Base-by-base conservation (phyloP, 2,329 filamentous ascomycete species). In the Fusarium musae region DNA sequence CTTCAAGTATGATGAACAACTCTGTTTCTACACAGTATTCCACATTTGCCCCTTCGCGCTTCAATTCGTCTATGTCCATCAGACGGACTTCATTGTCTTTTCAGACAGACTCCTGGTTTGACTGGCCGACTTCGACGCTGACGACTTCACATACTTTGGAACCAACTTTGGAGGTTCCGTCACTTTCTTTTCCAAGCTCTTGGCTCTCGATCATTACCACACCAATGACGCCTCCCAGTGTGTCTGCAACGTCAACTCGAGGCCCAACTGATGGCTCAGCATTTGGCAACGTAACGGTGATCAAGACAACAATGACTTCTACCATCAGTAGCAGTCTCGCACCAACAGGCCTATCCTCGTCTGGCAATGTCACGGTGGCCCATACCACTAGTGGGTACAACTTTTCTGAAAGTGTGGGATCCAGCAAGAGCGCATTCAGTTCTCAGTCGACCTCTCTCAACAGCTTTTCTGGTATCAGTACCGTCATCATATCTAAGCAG, bases 71-170 rank as follows among this genome's bases (percentile, higher is more conserved):
- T 15, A 66, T 56, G 30, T 44, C 42, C 21, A 63, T 40, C 8
- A 50, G 26, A 37, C 43, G 11, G 16, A 23, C 43, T 12, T 57
- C 54, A 46, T 66, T 57, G 19, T 56, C 54, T 21, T 50, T 40
- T 16, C 32, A 52, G 30, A 67, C 63, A 23, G 60, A 37, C 17
- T 56, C 59, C 17, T 53, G 66, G 8, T 62, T 64, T 28, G 59
- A 68, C 13, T 77, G 75, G 75, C 61, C 69, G 23, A 77, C 75
- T 34, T 63, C 59, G 26, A 68, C 69, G 16, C 23, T 75, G n/a
- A 49, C 47, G 28, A 42, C 57, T 36, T 43, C 70, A 16, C 44
- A 30, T 17, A 60, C 61, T n/a, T 53, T 54, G 13, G 19, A 28
- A 9, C 21, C 37, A 17, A 69, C 37, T 15, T 28, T 47, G 9